Percentiles rank a stretch among this genome's conserved stretches.
These are phyloP conservation scores for Blastobotrys attinorum DNA, from an alignment of 805 yeast genomes.

Conservation along the genomic window DNA sequence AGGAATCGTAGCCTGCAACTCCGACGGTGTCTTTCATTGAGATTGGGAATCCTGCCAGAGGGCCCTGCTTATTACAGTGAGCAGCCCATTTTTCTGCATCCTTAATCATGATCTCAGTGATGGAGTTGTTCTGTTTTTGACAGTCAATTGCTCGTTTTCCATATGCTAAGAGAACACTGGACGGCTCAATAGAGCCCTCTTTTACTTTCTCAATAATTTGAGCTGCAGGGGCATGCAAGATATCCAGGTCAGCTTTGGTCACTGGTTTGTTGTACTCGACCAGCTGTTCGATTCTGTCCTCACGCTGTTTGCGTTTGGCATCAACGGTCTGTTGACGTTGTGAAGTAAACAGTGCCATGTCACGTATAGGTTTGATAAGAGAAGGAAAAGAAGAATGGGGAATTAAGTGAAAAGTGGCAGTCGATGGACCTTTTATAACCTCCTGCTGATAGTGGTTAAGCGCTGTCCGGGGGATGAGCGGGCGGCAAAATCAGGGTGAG, in stretches of 20 bases:
- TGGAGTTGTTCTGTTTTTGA: conserved; percentile 49
- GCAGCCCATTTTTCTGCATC: conserved; percentile 61
- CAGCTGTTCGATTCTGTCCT: conserved; percentile 27
- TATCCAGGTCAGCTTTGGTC: conserved; percentile 27
- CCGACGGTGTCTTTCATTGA: conserved; percentile 53
- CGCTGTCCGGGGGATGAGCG: no score
- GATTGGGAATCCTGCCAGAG: conserved; percentile 57
- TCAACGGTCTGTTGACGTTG: conserved; percentile 6
- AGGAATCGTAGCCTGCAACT: conserved; percentile 44
- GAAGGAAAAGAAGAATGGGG: not conserved
- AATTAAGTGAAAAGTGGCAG: not conserved
- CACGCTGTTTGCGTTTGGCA: conserved; percentile 30
- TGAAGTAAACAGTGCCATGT: conserved; percentile 3
- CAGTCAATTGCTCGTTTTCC: conserved; percentile 58
- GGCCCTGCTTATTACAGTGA: conserved; percentile 45
- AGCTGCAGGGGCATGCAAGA: conserved; percentile 36
- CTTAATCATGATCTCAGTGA: conserved; percentile 53
- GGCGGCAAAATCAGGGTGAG: no score
- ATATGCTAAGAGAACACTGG: conserved; percentile 50
- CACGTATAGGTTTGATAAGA: not conserved
- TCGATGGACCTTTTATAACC: no score
- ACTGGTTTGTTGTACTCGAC: conserved; percentile 34
- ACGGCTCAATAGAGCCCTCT: conserved; percentile 40
- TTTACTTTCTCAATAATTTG: conserved; percentile 39
- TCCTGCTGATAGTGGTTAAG: no score